Percentiles rank a stretch among this genome's conserved stretches.
Conservation (phyloP, 78 protist species). For the Reticulomyxa filosa region DNA sequence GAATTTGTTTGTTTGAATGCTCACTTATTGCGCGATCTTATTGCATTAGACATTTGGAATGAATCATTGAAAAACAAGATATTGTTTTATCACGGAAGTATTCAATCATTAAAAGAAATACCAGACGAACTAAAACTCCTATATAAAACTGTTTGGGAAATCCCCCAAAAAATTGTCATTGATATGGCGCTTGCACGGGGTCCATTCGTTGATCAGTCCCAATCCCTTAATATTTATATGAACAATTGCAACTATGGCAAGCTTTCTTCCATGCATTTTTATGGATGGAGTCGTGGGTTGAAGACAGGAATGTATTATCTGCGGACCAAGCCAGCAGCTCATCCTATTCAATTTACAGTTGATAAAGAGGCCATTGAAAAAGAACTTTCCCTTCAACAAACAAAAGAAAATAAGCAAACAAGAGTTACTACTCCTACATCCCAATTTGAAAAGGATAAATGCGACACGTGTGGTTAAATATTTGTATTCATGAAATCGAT, state of each 20-base stretch:
- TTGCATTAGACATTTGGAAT: conserved; percentile 13
- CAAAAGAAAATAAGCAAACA: too few relatives aligned
- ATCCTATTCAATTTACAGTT: conserved; percentile 84
- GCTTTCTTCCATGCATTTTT: conserved; percentile 87
- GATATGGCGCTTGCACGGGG: conserved; percentile 94
- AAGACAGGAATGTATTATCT: conserved; percentile 96
- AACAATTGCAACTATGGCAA: conserved; percentile 58
- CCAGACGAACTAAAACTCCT: conserved; percentile 56
- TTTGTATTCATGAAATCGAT: too few relatives aligned
- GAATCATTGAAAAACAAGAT: too few relatives aligned
- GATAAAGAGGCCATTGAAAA: too few relatives aligned
- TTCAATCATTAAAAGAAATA: conserved; percentile 38
- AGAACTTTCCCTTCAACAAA: too few relatives aligned
- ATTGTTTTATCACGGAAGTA: too few relatives aligned
- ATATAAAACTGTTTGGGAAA: conserved; percentile 93
- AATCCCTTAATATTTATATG: conserved; percentile 54
- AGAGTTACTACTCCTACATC: too few relatives aligned
- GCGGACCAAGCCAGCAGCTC: conserved; percentile 72
- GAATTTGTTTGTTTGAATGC: conserved; percentile 84
- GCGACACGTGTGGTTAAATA: too few relatives aligned
- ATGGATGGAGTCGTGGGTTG: conserved; percentile 78
- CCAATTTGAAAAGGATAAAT: too few relatives aligned
- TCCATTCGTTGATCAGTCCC: conserved; percentile 74
- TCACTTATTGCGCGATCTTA: conserved; percentile 67
- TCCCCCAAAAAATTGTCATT: conserved; percentile 63